Conservation (phyloP, 306 rosid species). For the Crotalaria pallida region DNA sequence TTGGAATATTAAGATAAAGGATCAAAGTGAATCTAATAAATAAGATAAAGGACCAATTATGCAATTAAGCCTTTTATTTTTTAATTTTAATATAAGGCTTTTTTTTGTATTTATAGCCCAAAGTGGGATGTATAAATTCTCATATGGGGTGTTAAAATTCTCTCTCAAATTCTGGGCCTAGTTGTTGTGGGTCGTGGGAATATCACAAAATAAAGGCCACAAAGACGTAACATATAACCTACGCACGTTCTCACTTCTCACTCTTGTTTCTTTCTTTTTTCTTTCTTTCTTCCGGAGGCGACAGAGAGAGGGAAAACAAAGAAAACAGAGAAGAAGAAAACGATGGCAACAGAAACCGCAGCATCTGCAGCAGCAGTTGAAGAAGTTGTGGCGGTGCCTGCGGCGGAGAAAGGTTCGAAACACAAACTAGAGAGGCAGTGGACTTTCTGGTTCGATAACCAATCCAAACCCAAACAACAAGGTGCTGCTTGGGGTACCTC, state of each 20-base stretch:
- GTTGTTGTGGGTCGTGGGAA: too few relatives aligned
- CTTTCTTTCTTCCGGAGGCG: not conserved
- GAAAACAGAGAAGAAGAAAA: conserved; percentile 48
- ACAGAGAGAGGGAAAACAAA: conserved; percentile 16
- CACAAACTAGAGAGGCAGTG: conserved; percentile 80
- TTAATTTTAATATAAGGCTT: too few relatives aligned
- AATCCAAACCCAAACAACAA: conserved; percentile 80
- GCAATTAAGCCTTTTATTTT: too few relatives aligned
- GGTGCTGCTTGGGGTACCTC: conserved; percentile 91
- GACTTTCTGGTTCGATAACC: conserved; percentile 95
- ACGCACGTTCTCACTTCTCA: not conserved
- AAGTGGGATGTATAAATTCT: too few relatives aligned
- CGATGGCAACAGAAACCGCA: conserved; percentile 78
- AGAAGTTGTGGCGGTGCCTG: conserved; percentile 16
- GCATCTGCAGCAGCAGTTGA: conserved; percentile 33
- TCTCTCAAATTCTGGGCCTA: too few relatives aligned
- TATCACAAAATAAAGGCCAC: not conserved
- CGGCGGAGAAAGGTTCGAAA: conserved; percentile 6
- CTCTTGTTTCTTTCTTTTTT: too few relatives aligned
- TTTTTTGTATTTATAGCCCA: too few relatives aligned
- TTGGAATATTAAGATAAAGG: too few relatives aligned
- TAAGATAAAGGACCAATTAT: too few relatives aligned
- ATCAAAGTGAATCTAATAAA: too few relatives aligned
- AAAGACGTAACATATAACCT: not conserved
- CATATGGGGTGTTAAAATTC: too few relatives aligned